Evolutionary conservation across 1,139 yeast genomes (phyloP).

Genomic region (Meyerozyma sp.): DNA sequence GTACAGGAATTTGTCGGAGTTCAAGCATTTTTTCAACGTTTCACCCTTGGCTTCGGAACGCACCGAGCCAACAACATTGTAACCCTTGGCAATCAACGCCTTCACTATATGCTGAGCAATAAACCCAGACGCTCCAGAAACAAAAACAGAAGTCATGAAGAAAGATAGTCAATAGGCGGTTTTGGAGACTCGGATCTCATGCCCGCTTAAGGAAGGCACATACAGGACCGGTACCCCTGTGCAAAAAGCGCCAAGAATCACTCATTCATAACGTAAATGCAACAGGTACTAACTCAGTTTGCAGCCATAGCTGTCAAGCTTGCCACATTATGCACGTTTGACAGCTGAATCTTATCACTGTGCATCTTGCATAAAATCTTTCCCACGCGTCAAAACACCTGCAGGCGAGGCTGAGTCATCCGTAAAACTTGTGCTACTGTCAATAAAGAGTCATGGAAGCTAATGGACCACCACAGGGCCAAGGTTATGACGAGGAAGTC

Average conservation of each 20-base stretch:
- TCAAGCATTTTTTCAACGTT: slow-evolving; percentile 14
- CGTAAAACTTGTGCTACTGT: no score
- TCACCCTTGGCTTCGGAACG: slow-evolving; percentile 30
- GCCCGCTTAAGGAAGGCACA: neutral
- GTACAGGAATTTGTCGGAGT: slow-evolving; percentile 17
- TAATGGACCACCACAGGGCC: no score
- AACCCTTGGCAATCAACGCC: slow-evolving; percentile 19
- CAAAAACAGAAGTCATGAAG: slow-evolving; percentile 17
- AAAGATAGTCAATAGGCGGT: neutral
- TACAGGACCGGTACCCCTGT: neutral
- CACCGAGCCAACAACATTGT: slow-evolving; percentile 32
- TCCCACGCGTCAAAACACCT: no score
- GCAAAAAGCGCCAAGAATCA: neutral
- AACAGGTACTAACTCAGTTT: neutral
- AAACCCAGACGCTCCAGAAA: slow-evolving; percentile 38
- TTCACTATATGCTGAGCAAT: slow-evolving; percentile 29
- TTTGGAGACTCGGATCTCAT: neutral
- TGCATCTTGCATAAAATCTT: no score
- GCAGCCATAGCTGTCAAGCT: no score
- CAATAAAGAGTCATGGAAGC: no score
- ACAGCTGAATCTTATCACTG: no score
- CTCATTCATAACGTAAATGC: neutral
- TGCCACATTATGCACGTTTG: no score
- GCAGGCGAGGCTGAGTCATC: no score
- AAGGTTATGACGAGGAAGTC: no score